These are phyloP conservation scores for Austroboletus novae-zelandiae DNA, from an alignment of 1,284 basidiomycete genomes.

Conservation along the genomic window DNA sequence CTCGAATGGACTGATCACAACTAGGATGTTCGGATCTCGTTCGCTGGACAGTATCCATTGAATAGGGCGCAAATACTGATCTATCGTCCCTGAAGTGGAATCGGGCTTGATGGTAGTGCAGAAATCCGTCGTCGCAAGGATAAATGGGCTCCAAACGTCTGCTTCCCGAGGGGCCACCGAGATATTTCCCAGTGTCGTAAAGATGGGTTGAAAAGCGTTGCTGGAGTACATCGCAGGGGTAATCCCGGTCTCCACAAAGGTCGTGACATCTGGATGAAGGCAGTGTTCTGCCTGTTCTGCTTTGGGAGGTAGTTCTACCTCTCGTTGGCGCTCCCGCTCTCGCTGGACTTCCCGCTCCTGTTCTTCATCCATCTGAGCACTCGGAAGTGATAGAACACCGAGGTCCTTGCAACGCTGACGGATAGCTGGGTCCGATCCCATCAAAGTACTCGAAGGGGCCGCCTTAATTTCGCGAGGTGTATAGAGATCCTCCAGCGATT, in stretches of 20 bases:
- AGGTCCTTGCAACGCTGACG: neutral
- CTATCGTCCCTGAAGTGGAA: neutral
- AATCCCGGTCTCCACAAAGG: slow-evolving; percentile 21
- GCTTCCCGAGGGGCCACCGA: neutral
- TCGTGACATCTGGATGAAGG: slow-evolving; percentile 12
- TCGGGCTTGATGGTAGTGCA: too few species aligned
- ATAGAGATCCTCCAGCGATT: neutral
- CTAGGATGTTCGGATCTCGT: slow-evolving; percentile 11
- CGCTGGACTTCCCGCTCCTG: neutral
- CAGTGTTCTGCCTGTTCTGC: slow-evolving; percentile 9
- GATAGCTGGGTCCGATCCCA: neutral
- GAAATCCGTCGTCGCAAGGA: slow-evolving; percentile 8
- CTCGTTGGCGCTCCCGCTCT: neutral
- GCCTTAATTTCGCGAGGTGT: neutral
- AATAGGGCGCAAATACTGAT: slow-evolving; percentile 38
- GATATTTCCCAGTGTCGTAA: slow-evolving; percentile 4
- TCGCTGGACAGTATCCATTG: slow-evolving; percentile 38
- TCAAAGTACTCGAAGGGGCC: neutral
- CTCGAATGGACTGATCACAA: slow-evolving; percentile 39
- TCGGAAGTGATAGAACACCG: neutral
- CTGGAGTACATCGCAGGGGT: neutral
- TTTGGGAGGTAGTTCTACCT: neutral
- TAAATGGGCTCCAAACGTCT: slow-evolving; percentile 9
- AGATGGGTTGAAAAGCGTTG: slow-evolving; percentile 1
- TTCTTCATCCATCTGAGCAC: neutral